Evolutionary conservation across 805 yeast species (phyloP).

Genomic region (Debaryomyces tyrocola): DNA sequence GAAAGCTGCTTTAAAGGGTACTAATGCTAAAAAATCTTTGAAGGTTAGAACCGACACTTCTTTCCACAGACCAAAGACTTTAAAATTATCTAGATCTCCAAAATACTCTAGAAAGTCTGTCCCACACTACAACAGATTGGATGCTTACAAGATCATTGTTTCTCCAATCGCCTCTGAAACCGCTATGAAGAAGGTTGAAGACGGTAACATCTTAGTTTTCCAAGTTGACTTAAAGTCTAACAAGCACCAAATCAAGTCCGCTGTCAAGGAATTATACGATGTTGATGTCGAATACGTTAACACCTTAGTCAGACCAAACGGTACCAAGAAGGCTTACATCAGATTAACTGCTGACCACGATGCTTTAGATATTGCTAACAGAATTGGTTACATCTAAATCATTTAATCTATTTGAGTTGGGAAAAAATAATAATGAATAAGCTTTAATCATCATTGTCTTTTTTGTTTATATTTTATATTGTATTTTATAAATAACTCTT

Average conservation of each 20-base stretch:
- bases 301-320: slow-evolving; percentile 98
- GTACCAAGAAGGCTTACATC: slow-evolving; percentile 99
- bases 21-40: slow-evolving; percentile 83
- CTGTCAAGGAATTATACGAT: slow-evolving; percentile 97
- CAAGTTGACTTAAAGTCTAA: slow-evolving; percentile 95
- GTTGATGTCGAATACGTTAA: slow-evolving; percentile 92
- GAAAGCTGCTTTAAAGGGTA: slow-evolving; percentile 98
- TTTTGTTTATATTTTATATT: neutral
- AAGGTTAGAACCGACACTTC: slow-evolving; percentile 94
- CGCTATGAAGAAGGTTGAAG: slow-evolving; percentile 99
- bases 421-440: neutral
- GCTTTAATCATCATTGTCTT: neutral
- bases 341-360: slow-evolving; percentile 98
- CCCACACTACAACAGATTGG: slow-evolving; percentile 96
- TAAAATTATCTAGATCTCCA: slow-evolving; percentile 91
- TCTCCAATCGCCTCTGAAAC: slow-evolving; percentile 97
- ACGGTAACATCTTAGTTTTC: slow-evolving; percentile 98
- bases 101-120: slow-evolving; percentile 93
- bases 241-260: slow-evolving; percentile 98
- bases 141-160: slow-evolving; percentile 91
- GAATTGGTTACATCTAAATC: slow-evolving; percentile 94
- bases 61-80: slow-evolving; percentile 97
- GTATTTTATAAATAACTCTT: neutral
- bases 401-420: neutral
- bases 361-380: slow-evolving; percentile 99